Percentiles rank a stretch among this genome's conserved stretches.
phyloP scores from a whole-genome alignment of 306 rosid species.

The Vigna mungo region DNA sequence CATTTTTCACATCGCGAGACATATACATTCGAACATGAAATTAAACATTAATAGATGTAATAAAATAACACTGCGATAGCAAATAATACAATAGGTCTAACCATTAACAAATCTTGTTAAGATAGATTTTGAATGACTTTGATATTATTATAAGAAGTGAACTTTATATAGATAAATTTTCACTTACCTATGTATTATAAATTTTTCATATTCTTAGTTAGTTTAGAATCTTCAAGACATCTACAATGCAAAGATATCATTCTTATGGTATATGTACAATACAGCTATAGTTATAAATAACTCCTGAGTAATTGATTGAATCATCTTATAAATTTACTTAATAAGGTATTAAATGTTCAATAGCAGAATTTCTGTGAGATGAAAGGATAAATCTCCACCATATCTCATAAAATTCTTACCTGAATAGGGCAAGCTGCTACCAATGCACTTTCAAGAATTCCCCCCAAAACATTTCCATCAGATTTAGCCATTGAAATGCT shows the following conservation, averaged over 20 bases:
- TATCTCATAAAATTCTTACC: slow-evolving; percentile 39
- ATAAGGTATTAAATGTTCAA: slow-evolving; percentile 6
- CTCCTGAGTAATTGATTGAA: neutral
- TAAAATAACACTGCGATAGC: too few species aligned
- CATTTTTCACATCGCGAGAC: fast-evolving
- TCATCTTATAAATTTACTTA: neutral
- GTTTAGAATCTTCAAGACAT: neutral
- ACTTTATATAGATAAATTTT: too few species aligned
- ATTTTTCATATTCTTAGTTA: too few species aligned
- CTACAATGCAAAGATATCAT: slow-evolving; percentile 3
- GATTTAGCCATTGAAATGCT: slow-evolving; percentile 48
- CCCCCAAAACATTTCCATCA: slow-evolving; percentile 60
- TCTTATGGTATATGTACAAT: neutral
- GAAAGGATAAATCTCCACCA: neutral
- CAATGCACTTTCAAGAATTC: slow-evolving; percentile 48
- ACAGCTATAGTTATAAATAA: neutral
- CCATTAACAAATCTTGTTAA: too few species aligned
- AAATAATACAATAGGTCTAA: fast-evolving
- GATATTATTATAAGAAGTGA: too few species aligned
- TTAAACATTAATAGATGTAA: fast-evolving
- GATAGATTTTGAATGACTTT: too few species aligned
- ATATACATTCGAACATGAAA: too few species aligned
- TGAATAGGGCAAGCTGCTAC: slow-evolving; percentile 64
- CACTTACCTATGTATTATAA: fast-evolving
- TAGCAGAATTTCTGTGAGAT: neutral